Evolutionary conservation across 148 eudicot genomes (phyloP).

Genomic region (Rheum nobile): DNA sequence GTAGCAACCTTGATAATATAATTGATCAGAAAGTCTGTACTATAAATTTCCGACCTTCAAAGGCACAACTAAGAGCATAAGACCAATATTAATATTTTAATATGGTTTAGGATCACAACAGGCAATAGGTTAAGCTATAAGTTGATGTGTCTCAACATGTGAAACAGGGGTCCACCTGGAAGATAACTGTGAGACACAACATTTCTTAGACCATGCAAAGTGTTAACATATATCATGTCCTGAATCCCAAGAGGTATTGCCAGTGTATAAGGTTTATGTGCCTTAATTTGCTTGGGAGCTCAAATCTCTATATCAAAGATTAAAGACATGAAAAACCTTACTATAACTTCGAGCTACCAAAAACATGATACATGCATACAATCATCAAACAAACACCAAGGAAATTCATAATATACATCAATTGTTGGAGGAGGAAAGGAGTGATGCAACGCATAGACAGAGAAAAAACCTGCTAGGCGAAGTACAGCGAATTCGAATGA

Average conservation of each 20-base stretch:
- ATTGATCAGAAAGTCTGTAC: not conserved
- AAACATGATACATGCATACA: not conserved
- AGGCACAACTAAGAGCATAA: not conserved
- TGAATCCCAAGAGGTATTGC: not conserved
- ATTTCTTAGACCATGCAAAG: not conserved
- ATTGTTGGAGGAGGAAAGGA: not conserved
- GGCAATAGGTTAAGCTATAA: not conserved
- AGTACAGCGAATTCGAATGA: constrained; percentile 97
- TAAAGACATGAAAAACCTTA: not conserved
- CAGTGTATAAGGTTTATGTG: not conserved
- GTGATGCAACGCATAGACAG: not conserved
- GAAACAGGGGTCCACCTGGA: too few species aligned
- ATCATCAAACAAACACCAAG: not conserved
- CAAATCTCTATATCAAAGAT: not conserved
- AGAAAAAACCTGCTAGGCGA: constrained; percentile 62
- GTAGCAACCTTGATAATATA: not conserved
- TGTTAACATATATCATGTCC: not conserved
- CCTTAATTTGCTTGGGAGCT: not conserved
- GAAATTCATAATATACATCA: not conserved
- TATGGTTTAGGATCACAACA: not conserved
- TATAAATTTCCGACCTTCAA: not conserved
- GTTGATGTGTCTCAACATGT: not conserved
- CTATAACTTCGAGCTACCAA: not conserved
- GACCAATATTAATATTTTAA: not conserved
- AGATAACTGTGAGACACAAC: not conserved